These are phyloP conservation scores for Marasmius fiardii DNA, from an alignment of 1,284 basidiomycete species.

Conservation along the genomic window DNA sequence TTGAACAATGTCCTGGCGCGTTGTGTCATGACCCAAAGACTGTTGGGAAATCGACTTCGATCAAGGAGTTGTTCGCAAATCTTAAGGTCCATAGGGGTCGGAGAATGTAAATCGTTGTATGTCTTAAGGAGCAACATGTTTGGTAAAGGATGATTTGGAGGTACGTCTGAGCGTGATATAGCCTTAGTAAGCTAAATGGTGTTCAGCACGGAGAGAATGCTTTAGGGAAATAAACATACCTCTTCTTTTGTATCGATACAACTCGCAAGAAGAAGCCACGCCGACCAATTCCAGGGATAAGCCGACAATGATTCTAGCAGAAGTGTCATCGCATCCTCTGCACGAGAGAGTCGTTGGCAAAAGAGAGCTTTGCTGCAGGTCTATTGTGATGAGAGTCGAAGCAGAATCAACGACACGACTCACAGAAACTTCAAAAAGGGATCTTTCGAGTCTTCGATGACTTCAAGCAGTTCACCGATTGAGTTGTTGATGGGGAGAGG, in stretches of 20 bases:
- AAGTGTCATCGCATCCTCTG: constrained; percentile 9
- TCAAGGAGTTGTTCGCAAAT: constrained; percentile 10
- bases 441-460: constrained; percentile 5
- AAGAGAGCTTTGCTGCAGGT: constrained; percentile 8
- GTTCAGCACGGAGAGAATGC: not conserved
- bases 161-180: constrained; percentile 4
- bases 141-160: constrained; percentile 9
- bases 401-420: not conserved
- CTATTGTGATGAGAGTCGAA: not conserved
- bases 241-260: constrained; percentile 7
- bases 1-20: constrained; percentile 10
- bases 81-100: constrained; percentile 8
- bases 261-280: constrained; percentile 9
- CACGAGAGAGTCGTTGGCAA: constrained; percentile 8
- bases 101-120: constrained; percentile 10
- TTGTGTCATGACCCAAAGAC: constrained; percentile 14
- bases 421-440: constrained; percentile 13
- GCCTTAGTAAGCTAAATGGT: constrained; percentile 6
- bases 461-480: constrained; percentile 6
- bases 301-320: constrained; percentile 2
- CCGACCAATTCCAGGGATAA: constrained; percentile 14
- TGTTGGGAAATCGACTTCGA: constrained; percentile 7
- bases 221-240: not conserved
- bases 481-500: constrained; percentile 6
- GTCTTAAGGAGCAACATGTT: constrained; percentile 11